These are phyloP conservation scores for Lathyrus sativus DNA, from an alignment of 306 rosid species.

Conservation along the genomic window DNA sequence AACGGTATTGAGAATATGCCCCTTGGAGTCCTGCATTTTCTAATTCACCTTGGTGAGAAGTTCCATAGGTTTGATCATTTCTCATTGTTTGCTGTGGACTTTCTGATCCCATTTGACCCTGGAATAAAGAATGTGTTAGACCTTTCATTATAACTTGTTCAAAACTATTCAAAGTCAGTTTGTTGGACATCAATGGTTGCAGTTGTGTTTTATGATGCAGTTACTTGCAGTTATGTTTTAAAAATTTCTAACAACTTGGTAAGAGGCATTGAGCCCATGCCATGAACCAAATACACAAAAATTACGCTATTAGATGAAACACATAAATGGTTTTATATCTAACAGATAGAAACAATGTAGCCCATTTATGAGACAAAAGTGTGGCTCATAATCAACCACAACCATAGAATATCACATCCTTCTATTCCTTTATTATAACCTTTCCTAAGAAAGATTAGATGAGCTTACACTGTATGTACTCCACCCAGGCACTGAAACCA, in stretches of 20 bases:
- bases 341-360: conserved; percentile 12
- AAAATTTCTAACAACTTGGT: background rate
- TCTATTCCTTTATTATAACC: too few species aligned
- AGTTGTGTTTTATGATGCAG: too few species aligned
- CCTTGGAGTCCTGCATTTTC: conserved; percentile 70
- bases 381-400: conserved; percentile 23
- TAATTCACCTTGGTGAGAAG: conserved; percentile 63
- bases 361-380: background rate
- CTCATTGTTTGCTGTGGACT: conserved; percentile 72
- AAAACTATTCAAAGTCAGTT: too few species aligned
- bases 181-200: too few species aligned
- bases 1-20: conserved; percentile 62
- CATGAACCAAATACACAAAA: background rate
- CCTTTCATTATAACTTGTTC: too few species aligned
- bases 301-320: conserved; percentile 8
- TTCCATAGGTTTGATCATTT: conserved; percentile 70
- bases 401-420: conserved; percentile 24
- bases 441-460: conserved; percentile 33
- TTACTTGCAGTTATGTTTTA: too few species aligned
- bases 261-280: background rate
- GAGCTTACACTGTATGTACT: conserved; percentile 78
- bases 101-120: conserved; percentile 94
- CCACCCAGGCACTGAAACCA: conserved; percentile 96
- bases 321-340: conserved; percentile 4
- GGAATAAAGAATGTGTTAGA: conserved; percentile 40